Evolutionary conservation across 2,329 filamentous ascomycete species (phyloP), one percentile per base, ranked within the genome.

Genomic region (Graphium sp.): DNA sequence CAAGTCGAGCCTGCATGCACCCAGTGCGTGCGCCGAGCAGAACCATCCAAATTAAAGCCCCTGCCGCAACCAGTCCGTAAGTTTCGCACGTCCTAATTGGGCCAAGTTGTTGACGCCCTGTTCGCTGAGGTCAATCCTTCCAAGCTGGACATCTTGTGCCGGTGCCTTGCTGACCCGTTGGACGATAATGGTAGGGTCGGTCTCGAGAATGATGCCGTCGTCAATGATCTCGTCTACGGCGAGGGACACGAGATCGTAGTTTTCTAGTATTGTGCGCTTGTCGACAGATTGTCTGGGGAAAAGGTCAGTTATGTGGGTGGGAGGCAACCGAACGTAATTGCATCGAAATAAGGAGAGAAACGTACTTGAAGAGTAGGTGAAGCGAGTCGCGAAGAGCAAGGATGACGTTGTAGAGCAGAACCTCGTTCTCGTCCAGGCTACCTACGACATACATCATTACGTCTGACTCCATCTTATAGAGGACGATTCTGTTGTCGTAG

Each of bases 381-480:
- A 95, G 61, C 28, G 80, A 78, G 58, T 95, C 89, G 40, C 89
- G 66, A 41, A 95, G 58, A n/a, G 84, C 83, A 32, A 95, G 61
- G 30, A 95, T 73, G 27, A 92, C 85, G 50, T 87, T 93, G 61
- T 94, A 95, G 29, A 98, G 66, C 50, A 98, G 62, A 31, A 98
- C 80, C 59, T 98, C 89, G 53, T 95, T 98, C 66, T 98, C 89
- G 30, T 94, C 83, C 30, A 81, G 67, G 31, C 76, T 74, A 39
- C 87, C 87, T 8, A 98, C 81, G 16, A 95, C 79, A 50, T 95
- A 95, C 48, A 73, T 71, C 78, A 94, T 94, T 32, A 95, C 80
- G 52, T 98, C 89, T 42, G 81, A 84, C 62, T 98, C 89, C 60
- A 79, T 79, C 72, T 98, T 98, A 66, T 94, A 98, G 29, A 95